Evolutionary conservation across 441 rosid species (phyloP).

Genomic region (Gossypium gossypioides): DNA sequence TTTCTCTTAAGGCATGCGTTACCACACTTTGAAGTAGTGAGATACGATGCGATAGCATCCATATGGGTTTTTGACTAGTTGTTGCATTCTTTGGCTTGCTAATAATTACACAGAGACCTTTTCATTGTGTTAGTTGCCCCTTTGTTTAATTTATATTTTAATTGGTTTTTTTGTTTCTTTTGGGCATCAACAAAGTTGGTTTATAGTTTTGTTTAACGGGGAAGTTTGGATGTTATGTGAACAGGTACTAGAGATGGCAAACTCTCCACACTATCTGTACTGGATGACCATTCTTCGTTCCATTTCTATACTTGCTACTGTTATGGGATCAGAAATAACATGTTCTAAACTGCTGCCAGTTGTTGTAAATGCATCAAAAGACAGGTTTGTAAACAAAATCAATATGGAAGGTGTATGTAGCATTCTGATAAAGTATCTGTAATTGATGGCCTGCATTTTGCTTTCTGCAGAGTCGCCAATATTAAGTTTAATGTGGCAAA

Average conservation of each 20-base stretch:
- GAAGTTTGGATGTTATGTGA: conserved; percentile 11
- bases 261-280: conserved; percentile 67
- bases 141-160: background rate
- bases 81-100: background rate
- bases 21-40: background rate
- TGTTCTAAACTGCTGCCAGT: conserved; percentile 67
- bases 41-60: background rate
- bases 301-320: conserved; percentile 79
- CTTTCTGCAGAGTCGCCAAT: conserved; percentile 63
- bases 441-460: conserved; percentile 8
- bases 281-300: conserved; percentile 74
- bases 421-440: conserved; percentile 2
- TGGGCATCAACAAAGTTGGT: background rate
- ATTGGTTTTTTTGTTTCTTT: background rate
- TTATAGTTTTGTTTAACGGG: background rate
- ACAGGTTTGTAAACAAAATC: conserved; percentile 39
- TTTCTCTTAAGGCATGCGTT: background rate
- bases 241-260: conserved; percentile 67
- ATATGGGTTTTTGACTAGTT: background rate
- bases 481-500: conserved; percentile 88
- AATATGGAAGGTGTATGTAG: background rate
- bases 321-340: conserved; percentile 77
- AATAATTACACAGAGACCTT: background rate
- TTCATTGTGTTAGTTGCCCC: background rate
- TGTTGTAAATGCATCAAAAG: conserved; percentile 61